Evolutionary conservation across 495 filamentous ascomycete genomes (phyloP), one percentile per base, ranked within the genome.

Genomic region (Talaromyces liani): DNA sequence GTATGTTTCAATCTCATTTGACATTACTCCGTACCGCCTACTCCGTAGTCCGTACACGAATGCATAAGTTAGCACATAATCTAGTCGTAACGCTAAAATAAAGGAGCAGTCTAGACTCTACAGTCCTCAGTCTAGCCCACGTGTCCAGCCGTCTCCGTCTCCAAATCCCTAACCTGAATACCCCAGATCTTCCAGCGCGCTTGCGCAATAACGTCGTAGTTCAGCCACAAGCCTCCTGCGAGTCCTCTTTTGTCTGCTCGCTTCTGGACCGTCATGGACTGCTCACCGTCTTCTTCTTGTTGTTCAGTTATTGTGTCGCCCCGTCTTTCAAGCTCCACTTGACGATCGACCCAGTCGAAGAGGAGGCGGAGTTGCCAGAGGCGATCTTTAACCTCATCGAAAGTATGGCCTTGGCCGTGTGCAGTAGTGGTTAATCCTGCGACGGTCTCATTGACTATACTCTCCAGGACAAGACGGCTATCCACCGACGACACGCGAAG

Each of bases 271-370:
- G 8, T 29, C 4, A 12, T 54, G 9, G 60, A 45, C 14, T 20
- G 34, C 10, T 20, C 62, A 29, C 24, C 25, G 39, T 60, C 58
- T 39, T 60, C 27, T 53, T n/a, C 36, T 34, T 18, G 0, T 14
- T 31, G 29, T 31, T 31, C 6, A 1, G 25, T 20, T 20, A 31
- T 36, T 31, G 63, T 58, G 68, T 71, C 64, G 67, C 75, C 71
- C 67, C 72, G 64, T 56, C 71, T 65, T 66, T 63, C 76, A 54
- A 68, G 73, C 54, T 71, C 70, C 53, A 66, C 73, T 62, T 67
- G 75, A 61, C 68, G 67, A 68, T 91, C 90, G 2, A 86, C 82
- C 91, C 92, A 97, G 65, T 88, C 88, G 73, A 97, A 94, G 54
- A 98, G 71, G 9, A 93, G 67, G 62, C 83, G 83, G 24, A 97